Base-by-base conservation (phyloP, 2,329 filamentous ascomycete genomes). In the Fusarium nematophilum region DNA sequence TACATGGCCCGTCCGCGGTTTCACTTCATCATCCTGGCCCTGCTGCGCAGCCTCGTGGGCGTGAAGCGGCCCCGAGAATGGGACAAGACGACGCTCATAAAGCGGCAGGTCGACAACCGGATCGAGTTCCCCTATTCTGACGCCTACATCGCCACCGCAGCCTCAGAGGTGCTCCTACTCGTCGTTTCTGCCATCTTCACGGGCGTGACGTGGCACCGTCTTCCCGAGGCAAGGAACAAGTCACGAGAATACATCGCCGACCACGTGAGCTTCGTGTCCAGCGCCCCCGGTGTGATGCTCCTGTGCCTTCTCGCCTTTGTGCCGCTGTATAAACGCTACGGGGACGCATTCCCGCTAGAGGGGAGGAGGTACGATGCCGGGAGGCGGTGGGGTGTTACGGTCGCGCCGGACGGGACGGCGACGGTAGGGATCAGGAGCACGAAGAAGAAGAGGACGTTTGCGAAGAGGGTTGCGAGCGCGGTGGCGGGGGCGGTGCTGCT, bases 121-220 rank as follows among this genome's bases (percentile, higher is more conserved):
- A 27, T 67, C 30, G 66, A 69, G 27, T 69, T 67, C 1, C 62
- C 66, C 5, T 69, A 64, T 43, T 51, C 64, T 9, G 66, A 69
- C 42, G 39, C 66, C 8, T 69, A 57, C 48, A 62, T 69, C n/a
- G 40, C 59, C 3, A 53, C 52, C 7, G 44, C 46, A n/a, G 15
- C 59, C 15, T 66, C 66, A 0, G 66, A 69, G 23, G 9, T 66
- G 3, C 23, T 66, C 7, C 10, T 67, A 1, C 52, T 68, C 1
- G 29, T 66, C 25, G 61, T 68, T 29, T 56, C 53, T 0, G 62
- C 66, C 29, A 44, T 68, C 2, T 68, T 68, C 39, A 68, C 66
- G 1, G 54, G 66, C 9, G 59, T 67, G 10, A 68, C 66, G 8
- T 69, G 66, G 66, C 42, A 67, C 30, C 66, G 66, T n/a, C 30